A percentile compares a stretch with the other conserved stretches of the same genome.
phyloP scores from a whole-genome alignment of 805 yeast species.

The Ogataea trehalophila region DNA sequence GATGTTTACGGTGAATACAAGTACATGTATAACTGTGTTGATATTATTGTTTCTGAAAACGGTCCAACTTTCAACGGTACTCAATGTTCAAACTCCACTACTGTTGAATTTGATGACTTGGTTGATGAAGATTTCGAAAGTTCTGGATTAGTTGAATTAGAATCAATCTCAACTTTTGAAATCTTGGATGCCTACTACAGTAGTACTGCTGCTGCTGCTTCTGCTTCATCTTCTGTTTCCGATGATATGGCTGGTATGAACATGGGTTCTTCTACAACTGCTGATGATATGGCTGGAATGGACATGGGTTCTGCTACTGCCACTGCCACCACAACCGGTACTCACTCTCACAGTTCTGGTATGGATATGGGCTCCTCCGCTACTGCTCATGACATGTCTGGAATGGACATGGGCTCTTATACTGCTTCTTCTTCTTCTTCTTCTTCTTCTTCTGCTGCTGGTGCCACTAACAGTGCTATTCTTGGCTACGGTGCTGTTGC shows the following conservation, averaged over 20 bases:
- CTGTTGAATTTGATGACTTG: slow-evolving; percentile 5
- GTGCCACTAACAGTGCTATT: neutral
- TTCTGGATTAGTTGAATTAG: slow-evolving; percentile 2
- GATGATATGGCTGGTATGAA: slow-evolving; percentile 13
- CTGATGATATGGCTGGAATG: slow-evolving; percentile 5
- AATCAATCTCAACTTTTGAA: slow-evolving; percentile 2
- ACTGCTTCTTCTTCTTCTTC: neutral
- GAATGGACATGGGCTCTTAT: slow-evolving; percentile 5
- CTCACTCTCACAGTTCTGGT: slow-evolving; percentile 2
- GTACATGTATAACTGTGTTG: slow-evolving; percentile 29
- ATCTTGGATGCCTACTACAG: slow-evolving; percentile 7
- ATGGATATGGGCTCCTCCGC: slow-evolving; percentile 18
- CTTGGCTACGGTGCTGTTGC: neutral
- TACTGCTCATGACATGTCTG: slow-evolving; percentile 4
- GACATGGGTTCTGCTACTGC: slow-evolving; percentile 1
- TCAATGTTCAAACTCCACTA: slow-evolving; percentile 26
- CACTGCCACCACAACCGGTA: neutral
- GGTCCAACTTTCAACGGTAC: slow-evolving; percentile 23
- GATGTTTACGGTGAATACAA: slow-evolving; percentile 16
- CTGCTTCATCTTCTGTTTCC: slow-evolving; percentile 1
- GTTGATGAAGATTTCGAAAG: slow-evolving; percentile 2
- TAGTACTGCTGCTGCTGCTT: slow-evolving; percentile 4
- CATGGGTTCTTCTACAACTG: slow-evolving; percentile 16
- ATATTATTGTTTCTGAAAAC: slow-evolving; percentile 21
- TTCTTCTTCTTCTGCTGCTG: slow-evolving; percentile 1